Conservation (phyloP, 1,284 basidiomycete genomes). For the Leccinum pachyderme region DNA sequence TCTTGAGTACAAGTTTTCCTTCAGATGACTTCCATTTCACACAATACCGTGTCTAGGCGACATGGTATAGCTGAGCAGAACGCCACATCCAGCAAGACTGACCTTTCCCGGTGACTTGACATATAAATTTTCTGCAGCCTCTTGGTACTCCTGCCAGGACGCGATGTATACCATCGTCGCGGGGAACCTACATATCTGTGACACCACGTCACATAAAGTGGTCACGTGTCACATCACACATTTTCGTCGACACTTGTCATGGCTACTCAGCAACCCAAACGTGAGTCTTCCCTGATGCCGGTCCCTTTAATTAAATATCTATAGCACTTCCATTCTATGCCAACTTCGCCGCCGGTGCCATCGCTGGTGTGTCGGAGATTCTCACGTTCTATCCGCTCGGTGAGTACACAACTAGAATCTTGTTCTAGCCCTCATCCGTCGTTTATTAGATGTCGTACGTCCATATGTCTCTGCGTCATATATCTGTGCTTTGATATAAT, state of each 20-base stretch:
- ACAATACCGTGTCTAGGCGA: slow-evolving; percentile 73
- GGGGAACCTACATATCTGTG: slow-evolving; percentile 16
- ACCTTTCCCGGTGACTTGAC: slow-evolving; percentile 74
- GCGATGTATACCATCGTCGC: slow-evolving; percentile 69
- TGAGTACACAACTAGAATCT: slow-evolving; percentile 42
- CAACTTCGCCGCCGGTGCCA: slow-evolving; percentile 88
- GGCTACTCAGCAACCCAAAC: slow-evolving; percentile 42
- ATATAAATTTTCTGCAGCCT: slow-evolving; percentile 83
- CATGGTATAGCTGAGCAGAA: slow-evolving; percentile 3
- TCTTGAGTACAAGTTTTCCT: slow-evolving; percentile 85
- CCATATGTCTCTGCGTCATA: background rate
- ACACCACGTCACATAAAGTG: slow-evolving; percentile 15
- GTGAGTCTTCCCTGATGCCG: slow-evolving; percentile 29
- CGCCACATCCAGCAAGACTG: slow-evolving; percentile 25
- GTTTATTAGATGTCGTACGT: slow-evolving; percentile 53
- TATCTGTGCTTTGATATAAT: slow-evolving; percentile 18
- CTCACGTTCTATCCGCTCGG: slow-evolving; percentile 92
- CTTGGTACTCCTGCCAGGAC: slow-evolving; percentile 83
- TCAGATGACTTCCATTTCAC: slow-evolving; percentile 85
- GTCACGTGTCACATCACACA: slow-evolving; percentile 19
- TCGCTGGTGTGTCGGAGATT: slow-evolving; percentile 88
- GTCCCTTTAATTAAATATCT: slow-evolving; percentile 35
- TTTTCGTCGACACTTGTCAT: slow-evolving; percentile 25
- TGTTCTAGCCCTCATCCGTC: slow-evolving; percentile 17
- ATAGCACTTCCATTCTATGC: slow-evolving; percentile 82